Base-by-base conservation (phyloP, 139 green algal species). In the Coelastrella sp. region DNA sequence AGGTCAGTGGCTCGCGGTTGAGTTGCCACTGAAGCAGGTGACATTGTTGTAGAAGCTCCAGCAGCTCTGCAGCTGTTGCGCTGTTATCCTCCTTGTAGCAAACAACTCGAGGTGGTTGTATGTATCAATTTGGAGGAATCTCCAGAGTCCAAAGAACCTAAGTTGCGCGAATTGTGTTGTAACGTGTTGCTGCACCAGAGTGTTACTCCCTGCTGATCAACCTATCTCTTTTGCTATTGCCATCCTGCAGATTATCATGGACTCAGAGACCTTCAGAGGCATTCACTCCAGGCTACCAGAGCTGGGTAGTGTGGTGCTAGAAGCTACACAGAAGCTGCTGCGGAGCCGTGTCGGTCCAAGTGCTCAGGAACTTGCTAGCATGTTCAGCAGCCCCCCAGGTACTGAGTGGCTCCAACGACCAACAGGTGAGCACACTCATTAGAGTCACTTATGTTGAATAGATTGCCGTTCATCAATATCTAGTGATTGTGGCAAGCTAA, bases 271-370 rank as follows among this genome's bases (percentile, higher is more conserved):
- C 11, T 94, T 94, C 70, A 76, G 72, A 19, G 87, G 90, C 78
- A 92, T 94, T 78, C 73, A 94, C 74, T 58, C 87, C 1, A 49
- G 84, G 14, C 81, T 95, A 80, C 80, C 63, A 61, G 87, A 91
- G 87, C 79, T 91, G 10, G 87, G 87, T 0, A 66, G 78, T 22
- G 78, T 63, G 0, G 87, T 91, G 56, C 87, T 91, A 8, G 87
- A 91, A 19, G 87, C 87, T 7, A 87, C 79, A 4, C 78, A 91
- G 66, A 91, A 91, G 87, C 61, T 91, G 87, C 66, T 88, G 68
- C 84, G 68, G 9, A 24, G n/a, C 66, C 20, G 6, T 0, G 19
- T 25, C 3, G 84, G 84, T 8, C 84, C 49, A 7, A 68, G 20
- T 8, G 84, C 84, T 3, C 35, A 66, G 8, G 68, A 88, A 49